Percentiles rank a stretch among this genome's conserved stretches.
These are phyloP conservation scores for Penicillium turbatum DNA, from an alignment of 495 filamentous ascomycete species.

Conservation along the genomic window DNA sequence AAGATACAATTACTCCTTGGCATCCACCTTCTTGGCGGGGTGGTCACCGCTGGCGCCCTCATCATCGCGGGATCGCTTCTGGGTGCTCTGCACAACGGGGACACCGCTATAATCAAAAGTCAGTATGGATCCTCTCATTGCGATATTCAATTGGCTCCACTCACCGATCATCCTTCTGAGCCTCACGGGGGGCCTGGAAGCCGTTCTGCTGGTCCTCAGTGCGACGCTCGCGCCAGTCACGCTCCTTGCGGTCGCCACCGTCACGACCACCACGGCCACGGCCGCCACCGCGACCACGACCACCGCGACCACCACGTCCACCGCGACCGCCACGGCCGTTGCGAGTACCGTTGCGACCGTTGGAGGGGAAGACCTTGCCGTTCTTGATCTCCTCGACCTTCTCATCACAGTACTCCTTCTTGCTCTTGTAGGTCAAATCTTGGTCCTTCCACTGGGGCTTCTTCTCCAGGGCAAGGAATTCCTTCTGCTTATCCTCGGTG, in stretches of 20 bases:
- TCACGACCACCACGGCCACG: slow-evolving; percentile 36
- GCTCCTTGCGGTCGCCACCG: slow-evolving; percentile 46
- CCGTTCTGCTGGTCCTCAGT: slow-evolving; percentile 62
- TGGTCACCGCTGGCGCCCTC: slow-evolving; percentile 35
- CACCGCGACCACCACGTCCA: slow-evolving; percentile 29
- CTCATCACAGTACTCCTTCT: slow-evolving; percentile 77
- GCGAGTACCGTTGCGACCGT: slow-evolving; percentile 26
- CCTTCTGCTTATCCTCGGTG: slow-evolving; percentile 65
- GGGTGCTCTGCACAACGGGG: slow-evolving; percentile 46
- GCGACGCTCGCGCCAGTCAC: slow-evolving; percentile 67
- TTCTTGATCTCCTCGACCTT: slow-evolving; percentile 73
- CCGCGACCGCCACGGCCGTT: slow-evolving; percentile 29
- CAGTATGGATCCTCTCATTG: background rate
- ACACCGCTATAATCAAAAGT: slow-evolving; percentile 34
- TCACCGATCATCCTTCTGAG: slow-evolving; percentile 47
- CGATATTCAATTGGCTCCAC: slow-evolving; percentile 1
- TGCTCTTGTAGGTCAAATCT: slow-evolving; percentile 71
- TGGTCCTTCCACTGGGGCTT: slow-evolving; percentile 76
- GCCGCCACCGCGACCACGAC: slow-evolving; percentile 28
- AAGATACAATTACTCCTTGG: slow-evolving; percentile 35
- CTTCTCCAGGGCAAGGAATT: slow-evolving; percentile 73
- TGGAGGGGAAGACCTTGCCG: slow-evolving; percentile 60
- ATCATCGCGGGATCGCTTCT: slow-evolving; percentile 49
- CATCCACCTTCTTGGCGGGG: slow-evolving; percentile 48
- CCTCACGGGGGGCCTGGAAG: slow-evolving; percentile 40